Conservation (phyloP, 345 rosid genomes). For the Lenwebbia sp. region DNA sequence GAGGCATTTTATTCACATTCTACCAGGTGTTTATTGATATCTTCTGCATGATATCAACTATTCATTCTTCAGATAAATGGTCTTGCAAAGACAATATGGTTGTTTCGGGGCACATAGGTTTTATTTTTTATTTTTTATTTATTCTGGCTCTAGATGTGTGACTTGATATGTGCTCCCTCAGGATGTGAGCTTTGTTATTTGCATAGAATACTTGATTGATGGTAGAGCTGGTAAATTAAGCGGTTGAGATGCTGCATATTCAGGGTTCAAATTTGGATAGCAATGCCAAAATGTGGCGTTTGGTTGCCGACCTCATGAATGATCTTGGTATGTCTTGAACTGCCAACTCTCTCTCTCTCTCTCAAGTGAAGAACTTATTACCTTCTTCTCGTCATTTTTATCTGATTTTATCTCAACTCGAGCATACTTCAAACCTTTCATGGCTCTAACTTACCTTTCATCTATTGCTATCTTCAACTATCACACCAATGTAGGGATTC, state of each 20-base stretch:
- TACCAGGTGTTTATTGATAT: conserved; percentile 46
- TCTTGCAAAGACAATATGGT: not conserved
- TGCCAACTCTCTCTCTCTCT: not conserved
- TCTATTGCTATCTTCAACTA: not conserved
- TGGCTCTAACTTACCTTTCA: not conserved
- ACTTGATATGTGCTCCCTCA: not conserved
- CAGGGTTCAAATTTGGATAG: conserved; percentile 92
- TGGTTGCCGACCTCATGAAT: conserved; percentile 93
- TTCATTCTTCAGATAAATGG: not conserved
- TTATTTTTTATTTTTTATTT: not conserved
- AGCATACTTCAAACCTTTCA: not conserved
- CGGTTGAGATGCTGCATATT: not conserved
- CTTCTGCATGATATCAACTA: not conserved
- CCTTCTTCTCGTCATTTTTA: too few species aligned
- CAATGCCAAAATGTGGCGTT: conserved; percentile 95
- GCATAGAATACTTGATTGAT: not conserved
- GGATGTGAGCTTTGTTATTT: not conserved
- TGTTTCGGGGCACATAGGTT: not conserved
- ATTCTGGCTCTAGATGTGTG: not conserved
- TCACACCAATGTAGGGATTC: not conserved
- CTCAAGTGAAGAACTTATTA: too few species aligned
- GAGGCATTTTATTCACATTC: conserved; percentile 87
- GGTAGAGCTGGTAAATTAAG: not conserved
- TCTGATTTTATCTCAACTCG: not conserved
- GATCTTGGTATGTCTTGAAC: conserved; percentile 56